phyloP scores from a whole-genome alignment of 768 basidiomycete species.

The Amanita muscaria region DNA sequence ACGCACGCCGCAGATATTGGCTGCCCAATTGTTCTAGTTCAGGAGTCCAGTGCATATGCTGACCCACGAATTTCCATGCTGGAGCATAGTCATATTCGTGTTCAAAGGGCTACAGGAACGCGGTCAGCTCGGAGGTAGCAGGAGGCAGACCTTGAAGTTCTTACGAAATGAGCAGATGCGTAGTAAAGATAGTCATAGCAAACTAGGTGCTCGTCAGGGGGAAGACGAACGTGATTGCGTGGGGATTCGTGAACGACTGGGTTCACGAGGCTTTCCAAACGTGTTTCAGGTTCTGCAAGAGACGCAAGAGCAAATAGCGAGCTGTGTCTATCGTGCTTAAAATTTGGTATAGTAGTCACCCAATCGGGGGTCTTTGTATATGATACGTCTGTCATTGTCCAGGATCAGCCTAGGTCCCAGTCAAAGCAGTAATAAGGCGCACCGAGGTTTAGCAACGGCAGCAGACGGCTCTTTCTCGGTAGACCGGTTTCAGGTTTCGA shows the following conservation, averaged over 20 bases:
- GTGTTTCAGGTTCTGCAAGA: conserved; percentile 37
- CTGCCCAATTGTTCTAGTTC: conserved; percentile 33
- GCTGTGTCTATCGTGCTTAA: conserved; percentile 34
- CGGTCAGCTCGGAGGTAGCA: too few species aligned
- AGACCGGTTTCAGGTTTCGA: conserved; percentile 29
- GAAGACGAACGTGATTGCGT: conserved; percentile 30
- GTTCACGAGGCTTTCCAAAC: conserved; percentile 27
- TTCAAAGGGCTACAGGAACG: conserved; percentile 38
- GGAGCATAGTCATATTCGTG: conserved; percentile 50
- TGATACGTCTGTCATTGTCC: conserved; percentile 37
- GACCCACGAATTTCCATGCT: conserved; percentile 48
- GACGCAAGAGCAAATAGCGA: conserved; percentile 40
- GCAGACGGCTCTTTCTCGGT: conserved; percentile 31
- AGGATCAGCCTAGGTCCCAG: background rate
- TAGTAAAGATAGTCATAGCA: conserved; percentile 50
- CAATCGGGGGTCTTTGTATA: conserved; percentile 40
- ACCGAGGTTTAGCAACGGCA: conserved; percentile 35
- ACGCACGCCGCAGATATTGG: conserved; percentile 35
- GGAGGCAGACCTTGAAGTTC: too few species aligned
- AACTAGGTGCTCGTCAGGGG: conserved; percentile 42
- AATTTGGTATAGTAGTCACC: conserved; percentile 39
- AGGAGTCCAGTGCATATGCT: conserved; percentile 42
- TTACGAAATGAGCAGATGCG: conserved; percentile 36
- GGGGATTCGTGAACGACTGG: conserved; percentile 30
- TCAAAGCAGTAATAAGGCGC: conserved; percentile 15